These are phyloP conservation scores for Pulveroboletus ravenelii DNA, from an alignment of 768 basidiomycete genomes.

Conservation along the genomic window DNA sequence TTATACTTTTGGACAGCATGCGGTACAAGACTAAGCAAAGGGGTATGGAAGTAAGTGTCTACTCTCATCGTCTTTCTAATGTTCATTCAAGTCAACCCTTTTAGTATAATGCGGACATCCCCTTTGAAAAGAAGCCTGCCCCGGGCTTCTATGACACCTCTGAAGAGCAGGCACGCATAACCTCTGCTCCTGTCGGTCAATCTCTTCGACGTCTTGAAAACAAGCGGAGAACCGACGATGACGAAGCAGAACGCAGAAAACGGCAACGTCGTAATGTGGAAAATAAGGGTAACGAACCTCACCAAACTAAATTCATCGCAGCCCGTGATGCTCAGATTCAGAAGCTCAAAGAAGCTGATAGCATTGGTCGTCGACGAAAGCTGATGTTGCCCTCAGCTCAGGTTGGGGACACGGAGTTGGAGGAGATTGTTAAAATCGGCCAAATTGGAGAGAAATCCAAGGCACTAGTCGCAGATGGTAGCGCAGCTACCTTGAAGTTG, in stretches of 20 bases:
- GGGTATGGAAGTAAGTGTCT: conserved; percentile 84
- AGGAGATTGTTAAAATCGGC: conserved; percentile 98
- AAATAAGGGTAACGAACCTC: conserved; percentile 63
- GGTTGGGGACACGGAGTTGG: conserved; percentile 90
- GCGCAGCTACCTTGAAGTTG: conserved; percentile 78
- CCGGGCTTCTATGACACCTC: conserved; percentile 96
- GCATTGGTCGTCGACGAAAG: conserved; percentile 82
- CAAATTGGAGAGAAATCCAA: conserved; percentile 87
- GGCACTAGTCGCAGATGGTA: conserved; percentile 75
- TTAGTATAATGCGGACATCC: conserved; percentile 97
- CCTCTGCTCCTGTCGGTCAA: conserved; percentile 88
- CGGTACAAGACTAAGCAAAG: conserved; percentile 92
- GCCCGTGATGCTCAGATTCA: conserved; percentile 97
- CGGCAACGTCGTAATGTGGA: conserved; percentile 63
- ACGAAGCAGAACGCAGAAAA: conserved; percentile 91
- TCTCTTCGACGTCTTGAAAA: conserved; percentile 89
- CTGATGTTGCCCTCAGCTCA: conserved; percentile 84
- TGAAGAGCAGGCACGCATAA: conserved; percentile 84
- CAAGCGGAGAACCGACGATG: conserved; percentile 90
- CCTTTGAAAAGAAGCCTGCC: conserved; percentile 95
- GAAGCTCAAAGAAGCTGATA: conserved; percentile 95
- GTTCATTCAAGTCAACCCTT: neutral
- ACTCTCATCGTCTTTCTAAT: neutral
- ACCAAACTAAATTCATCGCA: conserved; percentile 94
- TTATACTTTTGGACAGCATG: conserved; percentile 48